These are phyloP conservation scores for Cenchrus fungigraminus DNA, from an alignment of 176 grass and related monocot species.

Conservation along the genomic window DNA sequence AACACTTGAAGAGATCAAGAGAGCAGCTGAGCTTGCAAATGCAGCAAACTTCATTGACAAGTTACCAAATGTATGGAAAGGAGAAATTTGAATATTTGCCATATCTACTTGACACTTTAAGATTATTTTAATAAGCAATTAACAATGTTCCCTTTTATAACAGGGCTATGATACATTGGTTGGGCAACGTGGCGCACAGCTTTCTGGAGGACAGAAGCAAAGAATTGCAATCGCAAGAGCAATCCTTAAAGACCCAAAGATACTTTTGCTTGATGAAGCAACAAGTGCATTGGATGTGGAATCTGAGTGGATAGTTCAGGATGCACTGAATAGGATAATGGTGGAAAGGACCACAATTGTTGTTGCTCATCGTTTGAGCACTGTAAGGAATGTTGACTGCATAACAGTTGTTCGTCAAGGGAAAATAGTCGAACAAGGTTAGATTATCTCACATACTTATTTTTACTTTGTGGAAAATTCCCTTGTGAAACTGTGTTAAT, in stretches of 20 bases:
- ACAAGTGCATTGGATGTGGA: conserved; percentile 90
- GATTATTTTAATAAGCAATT: background rate
- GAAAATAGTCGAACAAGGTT: conserved; percentile 86
- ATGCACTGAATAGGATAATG: conserved; percentile 80
- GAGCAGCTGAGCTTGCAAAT: conserved; percentile 64
- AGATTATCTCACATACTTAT: conserved; percentile 13
- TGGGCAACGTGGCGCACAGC: conserved; percentile 75
- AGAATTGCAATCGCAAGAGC: conserved; percentile 92
- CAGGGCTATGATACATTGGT: conserved; percentile 92
- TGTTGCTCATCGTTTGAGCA: conserved; percentile 85
- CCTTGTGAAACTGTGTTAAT: background rate
- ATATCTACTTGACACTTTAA: background rate
- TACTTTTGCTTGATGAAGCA: conserved; percentile 90
- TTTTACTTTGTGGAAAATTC: conserved; percentile 25
- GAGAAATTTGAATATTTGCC: background rate
- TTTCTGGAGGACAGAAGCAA: conserved; percentile 95
- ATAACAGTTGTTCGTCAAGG: conserved; percentile 75
- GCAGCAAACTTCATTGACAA: conserved; percentile 69
- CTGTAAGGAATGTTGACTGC: conserved; percentile 73
- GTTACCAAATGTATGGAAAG: conserved; percentile 53
- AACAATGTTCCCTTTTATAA: conserved; percentile 24
- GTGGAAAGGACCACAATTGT: conserved; percentile 69
- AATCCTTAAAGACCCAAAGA: conserved; percentile 82
- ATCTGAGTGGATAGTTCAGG: conserved; percentile 84
- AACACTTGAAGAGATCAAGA: conserved; percentile 58